Conservation (phyloP, 2,329 filamentous ascomycete species). For the Biscogniauxia sp. region DNA sequence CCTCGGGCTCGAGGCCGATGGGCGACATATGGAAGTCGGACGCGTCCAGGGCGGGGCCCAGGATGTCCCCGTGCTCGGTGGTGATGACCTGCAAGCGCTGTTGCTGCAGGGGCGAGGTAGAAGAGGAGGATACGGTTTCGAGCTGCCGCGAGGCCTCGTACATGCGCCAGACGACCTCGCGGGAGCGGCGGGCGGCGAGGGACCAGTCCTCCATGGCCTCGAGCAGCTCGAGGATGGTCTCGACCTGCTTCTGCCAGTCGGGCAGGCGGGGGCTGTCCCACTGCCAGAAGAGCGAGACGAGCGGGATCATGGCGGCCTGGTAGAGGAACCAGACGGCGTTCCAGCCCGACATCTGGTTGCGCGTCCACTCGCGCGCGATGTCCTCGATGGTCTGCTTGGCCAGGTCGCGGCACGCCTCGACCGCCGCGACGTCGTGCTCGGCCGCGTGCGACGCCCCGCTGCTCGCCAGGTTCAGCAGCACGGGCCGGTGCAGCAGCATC, state of each 20-base stretch:
- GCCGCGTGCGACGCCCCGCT: slow-evolving; percentile 49
- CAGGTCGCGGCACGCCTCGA: slow-evolving; percentile 67
- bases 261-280: slow-evolving; percentile 46
- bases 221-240: slow-evolving; percentile 58
- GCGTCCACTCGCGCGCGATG: slow-evolving; percentile 66
- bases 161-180: slow-evolving; percentile 63
- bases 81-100: slow-evolving; percentile 32
- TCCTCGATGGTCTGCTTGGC: slow-evolving; percentile 71
- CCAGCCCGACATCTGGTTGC: slow-evolving; percentile 76
- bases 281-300: slow-evolving; percentile 73
- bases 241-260: slow-evolving; percentile 57
- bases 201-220: slow-evolving; percentile 66
- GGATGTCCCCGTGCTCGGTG: slow-evolving; percentile 31
- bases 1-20: slow-evolving; percentile 50
- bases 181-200: slow-evolving; percentile 58
- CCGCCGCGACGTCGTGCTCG: slow-evolving; percentile 64
- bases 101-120: slow-evolving; percentile 29
- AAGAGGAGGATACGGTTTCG: slow-evolving; percentile 33
- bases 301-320: slow-evolving; percentile 75
- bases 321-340: slow-evolving; percentile 81
- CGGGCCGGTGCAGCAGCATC: slow-evolving; percentile 72
- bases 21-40: slow-evolving; percentile 49
- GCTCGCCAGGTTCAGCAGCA: slow-evolving; percentile 64
- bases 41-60: slow-evolving; percentile 34
- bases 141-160: slow-evolving; percentile 54